Base-by-base conservation (phyloP, 441 rosid species). In the Kokia cookei region DNA sequence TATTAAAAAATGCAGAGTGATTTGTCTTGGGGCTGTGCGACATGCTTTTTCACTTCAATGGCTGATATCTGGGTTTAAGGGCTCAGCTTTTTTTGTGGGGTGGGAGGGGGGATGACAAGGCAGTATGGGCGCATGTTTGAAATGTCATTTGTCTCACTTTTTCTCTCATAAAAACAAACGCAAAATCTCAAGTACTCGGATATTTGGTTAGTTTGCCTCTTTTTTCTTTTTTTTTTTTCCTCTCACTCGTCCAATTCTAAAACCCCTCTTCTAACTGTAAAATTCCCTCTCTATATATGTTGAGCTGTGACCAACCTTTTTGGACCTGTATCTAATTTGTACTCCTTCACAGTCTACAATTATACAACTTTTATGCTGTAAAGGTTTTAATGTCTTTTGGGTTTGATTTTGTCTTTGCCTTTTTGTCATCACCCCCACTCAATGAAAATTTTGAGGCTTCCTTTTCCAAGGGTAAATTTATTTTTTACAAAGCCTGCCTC, bases 181-280 rank as follows among this genome's bases (percentile, higher is more conserved):
- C 54, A 64, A 76, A 61, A 72, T 82, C 74, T 27, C 4, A 37
- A 51, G 51, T 19, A 60, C 19, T 72, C 50, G 57, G 65, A 79
- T 64, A 59, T 78, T 69, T 70, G 73, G 77, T 67, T 60, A 47
- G 58, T 77, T 69, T 72, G 63, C 57, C 58, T 72, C 37, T 1
- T 32, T 32, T 32, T 3, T 5, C 6, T 32, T 32, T 32, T 3
- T 5, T 32, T 32, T 32, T 32, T 24, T 24, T 24, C 1, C 26
- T 58, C 26, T 50, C 43, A 58, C 37, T 24, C 55, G 66, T 78
- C 62, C 14, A 74, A n/a, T 73, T 73, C 68, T 42, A 69, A 13
- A 4, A 61, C 55, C 45, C 64, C 37, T 32, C 37, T 32, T 55
- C 53, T 13, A 35, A 47, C 66, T 70, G 61, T 29, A 60, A 65